Evolutionary conservation across 1,284 basidiomycete species (phyloP).

Genomic region (Pascua sp.): DNA sequence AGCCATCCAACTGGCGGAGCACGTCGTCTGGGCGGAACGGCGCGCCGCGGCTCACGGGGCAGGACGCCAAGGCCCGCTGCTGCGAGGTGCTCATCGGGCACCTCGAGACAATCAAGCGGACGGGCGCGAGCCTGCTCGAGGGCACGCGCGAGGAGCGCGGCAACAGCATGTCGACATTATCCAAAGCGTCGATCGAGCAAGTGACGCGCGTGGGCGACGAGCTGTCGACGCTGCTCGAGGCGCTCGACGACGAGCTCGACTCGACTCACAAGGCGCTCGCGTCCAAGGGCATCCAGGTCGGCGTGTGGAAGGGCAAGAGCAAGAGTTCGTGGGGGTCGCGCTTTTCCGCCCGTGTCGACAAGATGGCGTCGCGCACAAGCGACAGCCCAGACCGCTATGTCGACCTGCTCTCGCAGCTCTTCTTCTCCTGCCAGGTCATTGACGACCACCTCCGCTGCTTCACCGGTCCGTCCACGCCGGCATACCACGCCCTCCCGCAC

Average conservation of each 20-base stretch:
- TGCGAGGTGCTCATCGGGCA: slow-evolving; percentile 30
- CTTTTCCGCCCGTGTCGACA: slow-evolving; percentile 77
- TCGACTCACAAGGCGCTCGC: slow-evolving; percentile 83
- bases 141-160: slow-evolving; percentile 58
- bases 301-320: slow-evolving; percentile 67
- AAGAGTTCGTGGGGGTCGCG: slow-evolving; percentile 67
- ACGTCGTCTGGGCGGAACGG: slow-evolving; percentile 61
- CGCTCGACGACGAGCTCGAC: slow-evolving; percentile 79
- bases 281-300: slow-evolving; percentile 70
- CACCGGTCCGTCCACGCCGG: slow-evolving; percentile 56
- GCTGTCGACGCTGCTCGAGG: slow-evolving; percentile 52
- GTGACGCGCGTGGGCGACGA: slow-evolving; percentile 59
- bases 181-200: slow-evolving; percentile 14
- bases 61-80: slow-evolving; percentile 34
- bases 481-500: slow-evolving; percentile 65
- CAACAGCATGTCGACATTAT: slow-evolving; percentile 4
- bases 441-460: slow-evolving; percentile 82
- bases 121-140: slow-evolving; percentile 55
- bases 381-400: slow-evolving; percentile 86
- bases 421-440: slow-evolving; percentile 70
- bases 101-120: slow-evolving; percentile 25
- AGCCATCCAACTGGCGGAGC: slow-evolving; percentile 19
- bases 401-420: slow-evolving; percentile 70
- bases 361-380: slow-evolving; percentile 82
- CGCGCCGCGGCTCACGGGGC: slow-evolving; percentile 47